Evolutionary conservation across 805 yeast genomes (phyloP).

Genomic region (Dipodascus albidus): DNA sequence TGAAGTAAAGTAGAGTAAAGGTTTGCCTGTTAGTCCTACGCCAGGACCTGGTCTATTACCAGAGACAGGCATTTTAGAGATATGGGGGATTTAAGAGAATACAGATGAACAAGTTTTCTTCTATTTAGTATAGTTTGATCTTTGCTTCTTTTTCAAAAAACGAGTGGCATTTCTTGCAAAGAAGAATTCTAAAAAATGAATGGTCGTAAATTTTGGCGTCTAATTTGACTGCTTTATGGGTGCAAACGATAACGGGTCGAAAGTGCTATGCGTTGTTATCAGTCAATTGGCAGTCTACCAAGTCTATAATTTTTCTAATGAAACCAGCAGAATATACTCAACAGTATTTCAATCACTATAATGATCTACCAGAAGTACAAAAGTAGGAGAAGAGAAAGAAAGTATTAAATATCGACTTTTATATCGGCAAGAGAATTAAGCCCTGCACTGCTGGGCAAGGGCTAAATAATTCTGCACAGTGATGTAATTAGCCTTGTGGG

Average conservation of each 20-base stretch:
- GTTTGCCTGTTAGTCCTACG: conserved; percentile 23
- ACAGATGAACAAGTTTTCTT: too few species aligned
- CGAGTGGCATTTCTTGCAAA: not conserved
- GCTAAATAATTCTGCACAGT: not conserved
- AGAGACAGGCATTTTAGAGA: not conserved
- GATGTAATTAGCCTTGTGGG: not conserved
- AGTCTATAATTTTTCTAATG: too few species aligned
- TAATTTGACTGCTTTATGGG: too few species aligned
- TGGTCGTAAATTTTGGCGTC: too few species aligned
- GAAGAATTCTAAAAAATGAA: too few species aligned
- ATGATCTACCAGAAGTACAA: too few species aligned
- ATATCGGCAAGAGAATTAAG: not conserved
- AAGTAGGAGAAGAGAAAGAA: not conserved
- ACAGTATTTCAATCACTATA: too few species aligned
- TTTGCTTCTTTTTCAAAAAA: too few species aligned
- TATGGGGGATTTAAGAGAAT: too few species aligned
- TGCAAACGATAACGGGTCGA: too few species aligned
- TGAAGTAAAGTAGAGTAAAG: conserved; percentile 30
- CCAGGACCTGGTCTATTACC: not conserved
- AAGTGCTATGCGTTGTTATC: too few species aligned
- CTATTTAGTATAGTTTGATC: too few species aligned
- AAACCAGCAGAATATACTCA: not conserved
- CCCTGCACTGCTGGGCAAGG: not conserved
- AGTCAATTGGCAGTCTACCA: not conserved
- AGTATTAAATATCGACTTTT: not conserved